phyloP scores from a whole-genome alignment of 2,329 filamentous ascomycete genomes.

The Pyrenophora graminea region DNA sequence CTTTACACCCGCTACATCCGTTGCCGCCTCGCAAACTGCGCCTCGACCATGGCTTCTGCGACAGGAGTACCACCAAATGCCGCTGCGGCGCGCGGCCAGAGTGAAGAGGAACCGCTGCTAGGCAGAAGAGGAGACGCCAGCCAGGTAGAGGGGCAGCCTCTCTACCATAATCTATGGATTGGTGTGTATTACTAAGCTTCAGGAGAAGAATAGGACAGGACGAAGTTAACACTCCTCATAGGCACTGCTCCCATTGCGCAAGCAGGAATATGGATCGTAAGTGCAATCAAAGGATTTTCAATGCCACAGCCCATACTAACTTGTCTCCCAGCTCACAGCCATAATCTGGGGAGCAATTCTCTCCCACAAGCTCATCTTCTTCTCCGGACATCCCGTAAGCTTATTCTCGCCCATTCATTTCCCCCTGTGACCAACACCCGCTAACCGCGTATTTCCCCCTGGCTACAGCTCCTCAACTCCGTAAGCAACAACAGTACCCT shows the following conservation, averaged over 20 bases:
- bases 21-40: background rate
- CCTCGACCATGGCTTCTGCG: conserved; percentile 66
- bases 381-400: conserved; percentile 83
- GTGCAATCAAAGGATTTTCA: conserved; percentile 23
- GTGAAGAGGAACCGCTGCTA: conserved; percentile 72
- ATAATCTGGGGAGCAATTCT: conserved; percentile 81
- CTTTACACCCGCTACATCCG: background rate
- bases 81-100: conserved; percentile 41
- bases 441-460: conserved; percentile 14
- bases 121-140: conserved; percentile 73
- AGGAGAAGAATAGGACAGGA: background rate
- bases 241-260: conserved; percentile 84
- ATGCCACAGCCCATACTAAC: conserved; percentile 14
- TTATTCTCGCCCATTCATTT: background rate
- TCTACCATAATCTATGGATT: conserved; percentile 72
- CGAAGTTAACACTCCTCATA: conserved; percentile 43
- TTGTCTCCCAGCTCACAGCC: conserved; percentile 60
- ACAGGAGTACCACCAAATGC: conserved; percentile 65
- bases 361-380: conserved; percentile 72
- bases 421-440: background rate
- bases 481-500: conserved; percentile 28
- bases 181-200: conserved; percentile 58
- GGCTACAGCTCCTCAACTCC: conserved; percentile 56
- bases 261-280: conserved; percentile 71
- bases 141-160: conserved; percentile 66